Evolutionary conservation across 225 moss, liverwort and hornwort species (phyloP), one percentile per base, ranked within the genome.

Genomic region (Pleurozium schreberi): DNA sequence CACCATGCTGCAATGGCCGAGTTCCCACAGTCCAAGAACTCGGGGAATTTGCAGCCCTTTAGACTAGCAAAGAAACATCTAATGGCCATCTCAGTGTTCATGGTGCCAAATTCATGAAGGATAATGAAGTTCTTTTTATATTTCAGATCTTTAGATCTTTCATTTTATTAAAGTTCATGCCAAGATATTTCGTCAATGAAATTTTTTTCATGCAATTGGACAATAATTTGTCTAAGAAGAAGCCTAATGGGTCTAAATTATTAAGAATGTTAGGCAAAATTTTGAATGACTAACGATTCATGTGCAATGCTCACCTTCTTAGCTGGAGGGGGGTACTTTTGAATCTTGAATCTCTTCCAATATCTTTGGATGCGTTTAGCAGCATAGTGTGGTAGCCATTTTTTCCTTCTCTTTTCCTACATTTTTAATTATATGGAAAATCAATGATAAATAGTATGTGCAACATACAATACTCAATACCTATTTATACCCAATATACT

Each of bases 361-460:
- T 91, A 90, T 18, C 84, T 71, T 91, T 91, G 84, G 20, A 93
- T 91, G 8, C 81, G 63, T 67, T 81, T 86, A 34, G 91, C 81
- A n/a, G 81, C 49, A 60, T 87, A 91, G 25, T 80, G 22, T 4
- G 88, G 81, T 31, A 91, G 40, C 93, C 90, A 93, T 33, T 81
- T 90, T 75, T 6, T 85, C 42, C 93, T 93, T 77, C 86, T 90
- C 4, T 84, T 93, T 86, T 89, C 84, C 90, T 91, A 0, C 3
- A 25, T 30, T 38, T 81, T 66, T 25, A 89, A 70, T 68, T 55
- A 40, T 14, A 69, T 27, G 6, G 9, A 1, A 21, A 68, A 66
- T 68, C n/a, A 63, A 21, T 27, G 31, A 42, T 18, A 21, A 57
- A 57, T 53, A 4, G 1, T 43, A 42, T 14, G 3, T 14, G 3